Percentiles rank a stretch among this genome's conserved stretches.
Conservation (phyloP, 2,329 filamentous ascomycete species). For the Fusarium sp. region DNA sequence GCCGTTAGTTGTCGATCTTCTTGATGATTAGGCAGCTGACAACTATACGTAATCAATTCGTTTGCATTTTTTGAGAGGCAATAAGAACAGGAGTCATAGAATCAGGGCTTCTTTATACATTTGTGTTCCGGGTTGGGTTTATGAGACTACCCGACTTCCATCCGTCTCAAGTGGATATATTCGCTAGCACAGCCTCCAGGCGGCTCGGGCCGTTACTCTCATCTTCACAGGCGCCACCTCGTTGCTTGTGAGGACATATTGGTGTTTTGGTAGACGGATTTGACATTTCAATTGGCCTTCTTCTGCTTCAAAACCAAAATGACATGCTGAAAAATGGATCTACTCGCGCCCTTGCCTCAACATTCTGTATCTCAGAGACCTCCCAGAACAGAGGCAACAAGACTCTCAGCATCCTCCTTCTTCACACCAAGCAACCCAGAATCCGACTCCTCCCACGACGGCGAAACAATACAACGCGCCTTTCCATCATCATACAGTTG, state of each 20-base stretch:
- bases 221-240: no score
- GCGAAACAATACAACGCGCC: conserved; percentile 10
- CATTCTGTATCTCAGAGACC: no score
- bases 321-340: no score
- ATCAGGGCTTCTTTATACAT: not conserved
- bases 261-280: no score
- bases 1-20: not conserved
- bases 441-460: conserved; percentile 23
- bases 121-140: not conserved
- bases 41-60: not conserved
- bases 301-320: no score
- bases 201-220: not conserved
- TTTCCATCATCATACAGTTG: conserved; percentile 19
- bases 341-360: no score
- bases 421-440: conserved; percentile 14
- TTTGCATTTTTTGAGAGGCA: not conserved
- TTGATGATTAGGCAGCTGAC: conserved; percentile 2
- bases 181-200: not conserved
- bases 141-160: not conserved
- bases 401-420: not conserved
- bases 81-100: not conserved
- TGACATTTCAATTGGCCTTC: no score
- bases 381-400: not conserved
- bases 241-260: no score
- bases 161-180: not conserved